Conservation (phyloP, 257 asterid genomes). For the Coffea eugenioides region DNA sequence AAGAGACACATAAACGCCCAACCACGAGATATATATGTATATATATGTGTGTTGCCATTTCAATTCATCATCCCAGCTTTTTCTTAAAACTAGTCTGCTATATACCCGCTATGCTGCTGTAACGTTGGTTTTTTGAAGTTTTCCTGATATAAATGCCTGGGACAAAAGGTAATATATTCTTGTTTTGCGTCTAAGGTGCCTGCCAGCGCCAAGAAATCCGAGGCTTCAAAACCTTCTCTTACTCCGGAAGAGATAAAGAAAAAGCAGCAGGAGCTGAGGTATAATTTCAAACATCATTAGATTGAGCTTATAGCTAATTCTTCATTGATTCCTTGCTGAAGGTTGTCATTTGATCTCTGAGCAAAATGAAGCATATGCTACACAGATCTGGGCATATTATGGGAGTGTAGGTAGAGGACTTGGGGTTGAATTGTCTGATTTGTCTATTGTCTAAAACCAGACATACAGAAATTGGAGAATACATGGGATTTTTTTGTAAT, state of each 20-base stretch:
- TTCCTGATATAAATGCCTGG: not conserved
- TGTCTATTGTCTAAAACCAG: not conserved
- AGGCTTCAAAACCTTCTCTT: constrained; percentile 65
- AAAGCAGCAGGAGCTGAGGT: constrained; percentile 79
- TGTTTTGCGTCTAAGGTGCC: constrained; percentile 48
- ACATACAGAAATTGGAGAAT: not conserved
- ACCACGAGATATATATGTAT: too few relatives aligned
- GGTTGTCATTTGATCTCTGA: not conserved
- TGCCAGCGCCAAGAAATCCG: constrained; percentile 49
- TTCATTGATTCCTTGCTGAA: not conserved
- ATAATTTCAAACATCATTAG: constrained; percentile 12
- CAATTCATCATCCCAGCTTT: not conserved
- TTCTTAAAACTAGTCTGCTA: too few relatives aligned
- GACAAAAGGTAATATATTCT: not conserved
- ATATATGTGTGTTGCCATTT: not conserved
- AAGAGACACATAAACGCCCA: too few relatives aligned
- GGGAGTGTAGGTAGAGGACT: not conserved
- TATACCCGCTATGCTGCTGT: not conserved
- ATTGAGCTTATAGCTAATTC: constrained; percentile 1
- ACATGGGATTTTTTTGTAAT: not conserved
- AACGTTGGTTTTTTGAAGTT: not conserved
- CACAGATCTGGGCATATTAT: not conserved
- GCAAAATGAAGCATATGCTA: not conserved
- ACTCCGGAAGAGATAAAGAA: constrained; percentile 78
- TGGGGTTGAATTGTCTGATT: not conserved